A percentile compares a stretch with the other conserved stretches of the same genome.
Evolutionary conservation across 1,284 basidiomycete genomes (phyloP).

Genomic region (Erythrobasidium hasegawianum): DNA sequence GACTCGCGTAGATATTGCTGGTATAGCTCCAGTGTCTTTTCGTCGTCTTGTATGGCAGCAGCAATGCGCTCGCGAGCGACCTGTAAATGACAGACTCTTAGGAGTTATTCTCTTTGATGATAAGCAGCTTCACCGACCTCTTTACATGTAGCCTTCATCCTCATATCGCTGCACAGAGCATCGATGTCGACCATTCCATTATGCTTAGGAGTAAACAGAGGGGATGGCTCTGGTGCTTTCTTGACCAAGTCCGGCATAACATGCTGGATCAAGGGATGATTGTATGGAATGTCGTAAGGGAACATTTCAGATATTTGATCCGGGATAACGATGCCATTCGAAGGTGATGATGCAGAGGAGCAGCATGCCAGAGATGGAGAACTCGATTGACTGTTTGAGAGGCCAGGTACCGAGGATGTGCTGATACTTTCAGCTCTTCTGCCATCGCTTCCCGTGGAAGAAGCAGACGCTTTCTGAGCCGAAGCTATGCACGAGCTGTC

Average conservation of each 20-base stretch:
- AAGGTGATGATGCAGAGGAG: background rate
- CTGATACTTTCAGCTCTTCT: conserved; percentile 2
- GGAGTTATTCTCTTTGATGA: no score
- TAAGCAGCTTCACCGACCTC: conserved; percentile 9
- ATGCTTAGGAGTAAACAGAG: background rate
- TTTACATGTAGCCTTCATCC: conserved; percentile 32
- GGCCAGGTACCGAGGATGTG: conserved; percentile 17
- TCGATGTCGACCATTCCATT: conserved; percentile 9
- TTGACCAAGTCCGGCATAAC: conserved; percentile 6
- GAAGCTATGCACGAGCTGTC: background rate
- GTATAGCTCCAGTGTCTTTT: conserved; percentile 27
- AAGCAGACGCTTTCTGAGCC: background rate
- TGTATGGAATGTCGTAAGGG: conserved; percentile 20
- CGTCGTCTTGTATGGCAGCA: conserved; percentile 22
- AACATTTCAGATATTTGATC: background rate
- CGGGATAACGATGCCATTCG: background rate
- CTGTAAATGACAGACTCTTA: background rate
- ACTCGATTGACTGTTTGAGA: conserved; percentile 3
- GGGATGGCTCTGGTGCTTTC: background rate
- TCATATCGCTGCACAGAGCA: conserved; percentile 26
- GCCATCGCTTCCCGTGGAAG: background rate
- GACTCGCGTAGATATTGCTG: conserved; percentile 9
- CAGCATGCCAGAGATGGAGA: background rate
- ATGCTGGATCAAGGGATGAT: conserved; percentile 19
- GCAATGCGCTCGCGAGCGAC: conserved; percentile 15